Evolutionary conservation across 495 filamentous ascomycete species (phyloP).

Genomic region (Penicillium flavigenum): DNA sequence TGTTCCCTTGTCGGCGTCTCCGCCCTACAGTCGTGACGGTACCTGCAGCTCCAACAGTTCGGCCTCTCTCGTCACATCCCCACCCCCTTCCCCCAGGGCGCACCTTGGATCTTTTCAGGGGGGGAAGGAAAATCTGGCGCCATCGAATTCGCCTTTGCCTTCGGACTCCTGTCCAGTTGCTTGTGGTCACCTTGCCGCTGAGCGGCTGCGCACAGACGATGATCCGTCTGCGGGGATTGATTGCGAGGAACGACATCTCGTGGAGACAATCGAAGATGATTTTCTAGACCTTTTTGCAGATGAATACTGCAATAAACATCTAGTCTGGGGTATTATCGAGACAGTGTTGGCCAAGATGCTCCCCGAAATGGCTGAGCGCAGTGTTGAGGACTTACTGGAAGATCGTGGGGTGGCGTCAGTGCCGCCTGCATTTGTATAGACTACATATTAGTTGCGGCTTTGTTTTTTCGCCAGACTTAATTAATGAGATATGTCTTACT

Average conservation of each 20-base stretch:
- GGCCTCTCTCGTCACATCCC: conserved; percentile 15
- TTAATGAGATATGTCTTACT: conserved; percentile 18
- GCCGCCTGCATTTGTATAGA: conserved; percentile 13
- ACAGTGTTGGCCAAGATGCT: conserved; percentile 72
- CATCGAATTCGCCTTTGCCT: conserved; percentile 7
- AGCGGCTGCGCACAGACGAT: conserved; percentile 14
- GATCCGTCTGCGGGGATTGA: conserved; percentile 25
- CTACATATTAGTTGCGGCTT: conserved; percentile 5
- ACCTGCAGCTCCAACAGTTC: conserved; percentile 31
- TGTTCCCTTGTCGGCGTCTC: conserved; percentile 19
- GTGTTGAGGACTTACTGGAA: conserved; percentile 68
- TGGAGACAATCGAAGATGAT: conserved; percentile 45
- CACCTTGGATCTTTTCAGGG: conserved; percentile 12
- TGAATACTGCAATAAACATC: conserved; percentile 85
- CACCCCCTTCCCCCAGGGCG: conserved; percentile 16
- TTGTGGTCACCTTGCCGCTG: conserved; percentile 5
- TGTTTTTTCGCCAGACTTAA: conserved; percentile 6
- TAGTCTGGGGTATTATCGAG: conserved; percentile 77
- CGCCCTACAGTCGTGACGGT: conserved; percentile 23
- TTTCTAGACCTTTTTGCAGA: conserved; percentile 74
- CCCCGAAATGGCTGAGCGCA: conserved; percentile 78
- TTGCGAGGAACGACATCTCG: conserved; percentile 40
- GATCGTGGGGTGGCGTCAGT: conserved; percentile 55
- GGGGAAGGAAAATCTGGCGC: conserved; percentile 5
- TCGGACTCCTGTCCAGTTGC: conserved; percentile 2